phyloP scores from a whole-genome alignment of 352 stramenopile genomes.

The Pythium myriotylum region DNA sequence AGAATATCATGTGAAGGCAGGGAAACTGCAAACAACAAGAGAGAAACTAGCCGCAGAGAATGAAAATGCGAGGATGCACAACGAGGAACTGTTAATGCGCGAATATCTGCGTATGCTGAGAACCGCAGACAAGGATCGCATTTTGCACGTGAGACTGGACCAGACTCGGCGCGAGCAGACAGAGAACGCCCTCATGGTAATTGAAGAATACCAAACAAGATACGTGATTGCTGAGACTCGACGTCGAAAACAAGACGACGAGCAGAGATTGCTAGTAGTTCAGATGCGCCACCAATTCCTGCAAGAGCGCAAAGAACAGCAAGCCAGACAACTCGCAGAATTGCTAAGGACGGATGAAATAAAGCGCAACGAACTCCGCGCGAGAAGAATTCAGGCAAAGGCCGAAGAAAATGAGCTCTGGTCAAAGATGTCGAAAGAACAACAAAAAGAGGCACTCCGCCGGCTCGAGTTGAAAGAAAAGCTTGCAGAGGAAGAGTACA shows the following conservation, averaged over 20 bases:
- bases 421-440: constrained; percentile 32
- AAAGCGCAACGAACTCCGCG: constrained; percentile 36
- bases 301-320: constrained; percentile 30
- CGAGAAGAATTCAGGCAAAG: constrained; percentile 25
- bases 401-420: constrained; percentile 33
- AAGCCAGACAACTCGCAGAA: constrained; percentile 29
- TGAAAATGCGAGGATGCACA: constrained; percentile 42
- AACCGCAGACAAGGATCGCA: constrained; percentile 37
- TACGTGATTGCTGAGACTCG: constrained; percentile 51
- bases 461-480: constrained; percentile 28
- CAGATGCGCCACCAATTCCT: constrained; percentile 39
- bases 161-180: constrained; percentile 39
- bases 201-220: constrained; percentile 59
- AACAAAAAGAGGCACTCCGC: constrained; percentile 25
- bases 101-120: constrained; percentile 48
- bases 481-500: constrained; percentile 19
- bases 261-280: constrained; percentile 38
- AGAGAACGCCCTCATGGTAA: constrained; percentile 52
- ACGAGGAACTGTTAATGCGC: constrained; percentile 47
- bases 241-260: constrained; percentile 34
- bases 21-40: constrained; percentile 19
- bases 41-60: constrained; percentile 38
- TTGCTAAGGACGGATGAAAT: constrained; percentile 33
- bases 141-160: constrained; percentile 36
- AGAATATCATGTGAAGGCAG: constrained; percentile 23